phyloP scores from a whole-genome alignment of 1,139 yeast species.

The Candida anutae region DNA sequence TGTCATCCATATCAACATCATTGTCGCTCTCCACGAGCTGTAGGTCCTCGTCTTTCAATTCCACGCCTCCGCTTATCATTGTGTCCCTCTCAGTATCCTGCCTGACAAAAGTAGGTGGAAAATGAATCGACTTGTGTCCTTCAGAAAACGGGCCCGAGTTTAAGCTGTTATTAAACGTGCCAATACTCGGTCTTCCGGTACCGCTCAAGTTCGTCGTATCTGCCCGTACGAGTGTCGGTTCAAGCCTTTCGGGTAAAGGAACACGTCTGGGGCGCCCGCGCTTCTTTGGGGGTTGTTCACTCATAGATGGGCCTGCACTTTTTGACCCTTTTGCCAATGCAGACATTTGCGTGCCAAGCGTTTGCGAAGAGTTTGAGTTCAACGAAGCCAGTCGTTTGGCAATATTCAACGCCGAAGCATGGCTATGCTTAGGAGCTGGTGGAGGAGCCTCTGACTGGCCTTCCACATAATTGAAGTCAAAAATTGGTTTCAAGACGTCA shows the following conservation, averaged over 20 bases:
- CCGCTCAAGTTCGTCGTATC: slow-evolving; percentile 29
- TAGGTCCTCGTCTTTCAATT: slow-evolving; percentile 31
- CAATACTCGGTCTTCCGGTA: slow-evolving; percentile 23
- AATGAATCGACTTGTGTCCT: slow-evolving; percentile 4
- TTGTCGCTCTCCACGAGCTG: slow-evolving; percentile 25
- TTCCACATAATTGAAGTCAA: slow-evolving; percentile 51
- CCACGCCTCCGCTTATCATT: slow-evolving; percentile 27
- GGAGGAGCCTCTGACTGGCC: slow-evolving; percentile 63
- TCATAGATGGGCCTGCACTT: slow-evolving; percentile 13
- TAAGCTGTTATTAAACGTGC: slow-evolving; percentile 19
- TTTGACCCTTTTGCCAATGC: slow-evolving; percentile 14
- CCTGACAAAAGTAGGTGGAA: slow-evolving; percentile 21
- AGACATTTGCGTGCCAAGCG: slow-evolving; percentile 2
- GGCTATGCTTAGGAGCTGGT: slow-evolving; percentile 79
- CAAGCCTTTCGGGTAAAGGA: slow-evolving; percentile 15
- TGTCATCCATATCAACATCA: not conserved
- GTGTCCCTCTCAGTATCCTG: slow-evolving; percentile 41
- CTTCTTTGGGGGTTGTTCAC: slow-evolving; percentile 31
- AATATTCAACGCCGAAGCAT: slow-evolving; percentile 49
- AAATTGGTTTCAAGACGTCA: slow-evolving; percentile 58
- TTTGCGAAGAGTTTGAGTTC: slow-evolving; percentile 12
- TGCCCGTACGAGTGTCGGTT: slow-evolving; percentile 22
- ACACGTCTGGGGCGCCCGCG: slow-evolving; percentile 44
- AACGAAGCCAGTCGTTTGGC: slow-evolving; percentile 37
- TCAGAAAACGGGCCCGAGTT: slow-evolving; percentile 10